Evolutionary conservation across 345 rosid genomes (phyloP).

Genomic region (Populus alba): DNA sequence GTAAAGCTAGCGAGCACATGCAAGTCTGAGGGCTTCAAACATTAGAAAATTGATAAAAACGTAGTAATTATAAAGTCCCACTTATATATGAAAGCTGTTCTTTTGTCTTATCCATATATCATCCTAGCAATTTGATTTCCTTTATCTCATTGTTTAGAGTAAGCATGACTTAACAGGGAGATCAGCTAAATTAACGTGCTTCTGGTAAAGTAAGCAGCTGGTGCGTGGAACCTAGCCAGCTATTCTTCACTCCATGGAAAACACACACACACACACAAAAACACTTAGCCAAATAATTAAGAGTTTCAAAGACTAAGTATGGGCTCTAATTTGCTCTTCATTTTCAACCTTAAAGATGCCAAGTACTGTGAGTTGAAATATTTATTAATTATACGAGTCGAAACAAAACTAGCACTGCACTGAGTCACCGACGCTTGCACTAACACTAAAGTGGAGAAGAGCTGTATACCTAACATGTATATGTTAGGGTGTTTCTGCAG

Average conservation of each 20-base stretch:
- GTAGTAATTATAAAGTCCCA: too few species aligned
- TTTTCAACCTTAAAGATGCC: not conserved
- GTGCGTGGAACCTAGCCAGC: not conserved
- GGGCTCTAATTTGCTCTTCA: not conserved
- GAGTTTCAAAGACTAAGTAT: not conserved
- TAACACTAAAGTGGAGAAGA: not conserved
- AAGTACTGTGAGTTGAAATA: not conserved
- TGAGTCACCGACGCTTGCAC: not conserved
- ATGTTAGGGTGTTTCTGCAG: not conserved
- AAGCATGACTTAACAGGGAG: not conserved
- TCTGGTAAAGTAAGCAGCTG: not conserved
- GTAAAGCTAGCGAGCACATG: not conserved
- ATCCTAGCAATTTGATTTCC: too few species aligned
- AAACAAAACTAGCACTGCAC: not conserved
- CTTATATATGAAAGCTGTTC: too few species aligned
- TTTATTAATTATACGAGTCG: not conserved
- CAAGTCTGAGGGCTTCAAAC: not conserved
- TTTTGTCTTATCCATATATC: too few species aligned
- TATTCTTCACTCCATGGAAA: not conserved
- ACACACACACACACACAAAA: not conserved
- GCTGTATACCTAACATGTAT: not conserved
- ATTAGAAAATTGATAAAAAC: too few species aligned
- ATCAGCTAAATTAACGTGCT: slow-evolving; percentile 12
- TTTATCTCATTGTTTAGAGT: too few species aligned
- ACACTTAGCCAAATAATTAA: not conserved